Conservation (phyloP, 192 early-diverging fungal species). For the Backusella morwellensis region DNA sequence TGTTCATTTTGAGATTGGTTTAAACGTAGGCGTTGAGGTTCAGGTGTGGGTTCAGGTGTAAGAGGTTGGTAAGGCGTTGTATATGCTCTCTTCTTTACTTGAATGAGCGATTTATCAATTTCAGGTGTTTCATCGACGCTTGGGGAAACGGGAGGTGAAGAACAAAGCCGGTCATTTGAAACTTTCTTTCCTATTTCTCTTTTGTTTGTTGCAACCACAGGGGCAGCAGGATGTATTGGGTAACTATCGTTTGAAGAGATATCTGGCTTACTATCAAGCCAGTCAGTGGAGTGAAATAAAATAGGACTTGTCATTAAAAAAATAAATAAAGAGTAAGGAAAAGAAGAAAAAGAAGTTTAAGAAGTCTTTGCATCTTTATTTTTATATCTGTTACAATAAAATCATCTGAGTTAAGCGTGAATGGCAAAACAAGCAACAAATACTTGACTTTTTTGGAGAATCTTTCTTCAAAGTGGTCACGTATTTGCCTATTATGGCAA, state of each 20-base stretch:
- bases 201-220: background rate
- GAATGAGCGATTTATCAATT: background rate
- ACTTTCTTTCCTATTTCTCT: background rate
- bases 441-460: background rate
- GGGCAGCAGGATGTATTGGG: background rate
- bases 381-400: background rate
- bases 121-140: background rate
- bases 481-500: background rate
- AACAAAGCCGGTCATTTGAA: background rate
- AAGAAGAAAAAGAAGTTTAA: background rate
- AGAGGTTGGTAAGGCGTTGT: constrained; percentile 5
- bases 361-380: background rate
- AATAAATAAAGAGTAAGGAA: background rate
- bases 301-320: background rate
- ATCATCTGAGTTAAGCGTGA: constrained; percentile 3
- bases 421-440: background rate
- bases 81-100: constrained; percentile 4
- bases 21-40: background rate
- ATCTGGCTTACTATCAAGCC: background rate
- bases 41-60: background rate
- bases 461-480: background rate
- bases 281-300: background rate
- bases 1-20: background rate
- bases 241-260: background rate
- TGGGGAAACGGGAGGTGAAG: constrained; percentile 1